Conservation (phyloP, 2,329 filamentous ascomycete genomes). For the Trichoderma citrinoviride region DNA sequence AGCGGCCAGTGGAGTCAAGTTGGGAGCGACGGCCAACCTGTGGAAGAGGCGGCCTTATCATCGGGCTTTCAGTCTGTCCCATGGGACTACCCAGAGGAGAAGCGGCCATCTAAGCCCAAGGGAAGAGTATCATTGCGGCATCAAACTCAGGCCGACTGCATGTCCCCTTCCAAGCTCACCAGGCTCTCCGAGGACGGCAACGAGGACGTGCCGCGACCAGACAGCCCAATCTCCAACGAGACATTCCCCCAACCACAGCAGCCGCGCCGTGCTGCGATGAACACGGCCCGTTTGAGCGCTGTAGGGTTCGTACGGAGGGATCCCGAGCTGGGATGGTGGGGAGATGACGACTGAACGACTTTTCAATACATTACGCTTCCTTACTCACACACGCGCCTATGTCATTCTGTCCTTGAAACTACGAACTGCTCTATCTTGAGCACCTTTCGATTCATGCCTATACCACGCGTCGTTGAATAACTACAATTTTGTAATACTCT, state of each 20-base stretch:
- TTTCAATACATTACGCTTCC: neutral
- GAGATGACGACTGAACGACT: conserved; percentile 38
- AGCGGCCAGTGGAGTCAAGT: conserved; percentile 1
- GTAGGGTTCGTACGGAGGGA: conserved; percentile 30
- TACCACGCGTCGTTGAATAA: neutral
- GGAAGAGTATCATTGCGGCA: neutral
- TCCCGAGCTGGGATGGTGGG: conserved; percentile 39
- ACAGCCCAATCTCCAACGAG: conserved; percentile 41
- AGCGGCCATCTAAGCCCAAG: conserved; percentile 1
- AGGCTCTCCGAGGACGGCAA: conserved; percentile 23
- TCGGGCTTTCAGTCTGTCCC: conserved; percentile 12
- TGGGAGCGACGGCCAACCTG: neutral
- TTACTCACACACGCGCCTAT: neutral
- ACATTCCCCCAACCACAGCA: conserved; percentile 30
- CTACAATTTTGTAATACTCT: neutral
- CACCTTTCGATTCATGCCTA: neutral
- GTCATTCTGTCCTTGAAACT: neutral
- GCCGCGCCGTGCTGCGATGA: conserved; percentile 31
- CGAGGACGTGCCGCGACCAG: conserved; percentile 40
- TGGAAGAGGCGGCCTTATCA: conserved; percentile 14
- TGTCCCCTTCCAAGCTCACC: conserved; percentile 4
- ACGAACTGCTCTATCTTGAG: neutral
- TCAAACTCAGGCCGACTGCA: neutral
- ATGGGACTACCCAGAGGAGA: conserved; percentile 15
- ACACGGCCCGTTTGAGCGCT: conserved; percentile 40